Percentiles rank a stretch among this genome's conserved stretches.
Evolutionary conservation across 2,329 filamentous ascomycete genomes (phyloP).

Genomic region (Nemania diffusa): DNA sequence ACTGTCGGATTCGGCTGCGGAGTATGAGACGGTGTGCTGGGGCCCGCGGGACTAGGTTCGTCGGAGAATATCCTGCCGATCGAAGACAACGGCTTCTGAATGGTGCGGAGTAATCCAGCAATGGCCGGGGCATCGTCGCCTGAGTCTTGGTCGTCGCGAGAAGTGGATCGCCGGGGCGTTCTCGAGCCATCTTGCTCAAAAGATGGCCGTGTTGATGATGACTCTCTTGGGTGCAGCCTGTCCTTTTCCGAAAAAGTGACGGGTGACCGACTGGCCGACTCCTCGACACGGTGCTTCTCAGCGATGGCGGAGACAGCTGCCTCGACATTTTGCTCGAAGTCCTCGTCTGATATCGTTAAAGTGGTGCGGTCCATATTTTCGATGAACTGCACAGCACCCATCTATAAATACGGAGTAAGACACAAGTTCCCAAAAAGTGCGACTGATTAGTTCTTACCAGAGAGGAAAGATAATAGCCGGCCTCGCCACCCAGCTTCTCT

Average conservation of each 20-base stretch:
- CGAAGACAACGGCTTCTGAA: constrained; percentile 88
- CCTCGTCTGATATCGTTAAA: constrained; percentile 90
- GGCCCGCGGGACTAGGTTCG: constrained; percentile 59
- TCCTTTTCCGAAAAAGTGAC: constrained; percentile 59
- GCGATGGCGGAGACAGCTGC: constrained; percentile 94
- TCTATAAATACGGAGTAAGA: constrained; percentile 55
- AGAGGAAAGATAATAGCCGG: constrained; percentile 96
- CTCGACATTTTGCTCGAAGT: constrained; percentile 97
- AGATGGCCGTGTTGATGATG: constrained; percentile 59
- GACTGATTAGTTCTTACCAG: constrained; percentile 64
- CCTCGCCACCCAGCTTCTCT: constrained; percentile 96
- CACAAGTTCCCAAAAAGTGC: background rate
- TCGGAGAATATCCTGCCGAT: constrained; percentile 96
- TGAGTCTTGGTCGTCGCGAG: constrained; percentile 62
- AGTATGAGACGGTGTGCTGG: constrained; percentile 52
- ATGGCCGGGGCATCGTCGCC: constrained; percentile 83
- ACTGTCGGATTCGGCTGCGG: constrained; percentile 52
- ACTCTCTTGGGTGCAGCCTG: constrained; percentile 50
- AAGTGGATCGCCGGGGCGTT: constrained; percentile 65
- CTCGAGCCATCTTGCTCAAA: constrained; percentile 53
- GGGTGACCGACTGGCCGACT: constrained; percentile 56
- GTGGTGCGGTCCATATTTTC: constrained; percentile 95
- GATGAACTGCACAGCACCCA: constrained; percentile 96
- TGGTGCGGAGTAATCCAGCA: constrained; percentile 84
- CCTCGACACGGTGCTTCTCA: constrained; percentile 77